phyloP scores from a whole-genome alignment of 345 rosid genomes.

The Arabis alpina region DNA sequence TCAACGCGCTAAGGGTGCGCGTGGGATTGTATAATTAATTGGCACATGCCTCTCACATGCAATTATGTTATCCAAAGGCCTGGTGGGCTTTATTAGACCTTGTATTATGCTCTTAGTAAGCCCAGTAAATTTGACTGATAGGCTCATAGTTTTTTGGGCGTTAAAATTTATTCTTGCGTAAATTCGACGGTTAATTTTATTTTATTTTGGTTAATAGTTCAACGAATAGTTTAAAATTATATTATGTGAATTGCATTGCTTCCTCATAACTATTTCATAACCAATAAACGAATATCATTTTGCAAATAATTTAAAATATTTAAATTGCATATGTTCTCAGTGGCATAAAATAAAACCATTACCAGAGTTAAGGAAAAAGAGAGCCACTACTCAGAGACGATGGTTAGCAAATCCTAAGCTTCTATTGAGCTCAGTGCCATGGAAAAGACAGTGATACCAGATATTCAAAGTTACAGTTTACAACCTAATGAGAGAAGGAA shows the following conservation, averaged over 20 bases:
- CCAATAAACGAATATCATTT: neutral
- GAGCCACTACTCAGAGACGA: neutral
- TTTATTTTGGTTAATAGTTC: no score
- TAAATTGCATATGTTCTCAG: neutral
- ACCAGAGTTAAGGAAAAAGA: neutral
- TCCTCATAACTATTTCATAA: no score
- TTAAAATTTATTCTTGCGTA: no score
- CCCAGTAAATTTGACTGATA: neutral
- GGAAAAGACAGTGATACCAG: neutral
- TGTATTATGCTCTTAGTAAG: neutral
- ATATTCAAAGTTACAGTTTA: neutral
- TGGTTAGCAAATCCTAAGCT: conserved; percentile 4
- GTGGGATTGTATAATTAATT: no score
- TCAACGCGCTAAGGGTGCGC: no score
- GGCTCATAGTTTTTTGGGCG: neutral
- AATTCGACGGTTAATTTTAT: no score
- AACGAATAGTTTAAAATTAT: no score
- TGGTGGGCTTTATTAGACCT: neutral
- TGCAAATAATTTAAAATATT: neutral
- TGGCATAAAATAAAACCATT: neutral
- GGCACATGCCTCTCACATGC: no score
- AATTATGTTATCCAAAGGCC: no score
- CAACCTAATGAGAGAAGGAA: neutral
- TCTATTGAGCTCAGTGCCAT: neutral
- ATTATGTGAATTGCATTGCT: no score